Conservation (phyloP, 805 yeast species). For the Candida nitratophila region DNA sequence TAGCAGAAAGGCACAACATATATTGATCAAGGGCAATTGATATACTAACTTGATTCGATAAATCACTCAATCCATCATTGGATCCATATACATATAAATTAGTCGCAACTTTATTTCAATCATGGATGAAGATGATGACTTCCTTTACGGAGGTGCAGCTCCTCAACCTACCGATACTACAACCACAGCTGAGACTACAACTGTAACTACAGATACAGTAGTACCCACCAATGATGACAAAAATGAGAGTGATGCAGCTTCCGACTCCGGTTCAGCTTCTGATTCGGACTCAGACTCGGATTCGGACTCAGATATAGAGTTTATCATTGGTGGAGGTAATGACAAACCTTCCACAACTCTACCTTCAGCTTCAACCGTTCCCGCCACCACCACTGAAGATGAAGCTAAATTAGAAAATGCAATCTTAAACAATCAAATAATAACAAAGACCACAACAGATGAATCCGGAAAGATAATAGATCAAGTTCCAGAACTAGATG, state of each 20-base stretch:
- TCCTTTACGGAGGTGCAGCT: constrained; percentile 55
- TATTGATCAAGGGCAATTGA: too few relatives aligned
- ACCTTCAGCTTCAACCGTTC: constrained; percentile 8
- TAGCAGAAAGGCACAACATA: too few relatives aligned
- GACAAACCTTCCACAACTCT: constrained; percentile 5
- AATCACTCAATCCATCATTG: too few relatives aligned
- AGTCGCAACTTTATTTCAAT: neutral
- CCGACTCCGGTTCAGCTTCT: constrained; percentile 9
- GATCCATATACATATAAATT: too few relatives aligned
- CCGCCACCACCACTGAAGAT: constrained; percentile 7
- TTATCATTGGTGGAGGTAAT: constrained; percentile 50
- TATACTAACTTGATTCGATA: too few relatives aligned
- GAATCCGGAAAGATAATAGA: constrained; percentile 37
- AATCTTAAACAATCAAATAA: constrained; percentile 5
- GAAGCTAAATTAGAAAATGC: constrained; percentile 8
- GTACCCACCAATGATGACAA: constrained; percentile 10
- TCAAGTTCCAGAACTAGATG: constrained; percentile 66
- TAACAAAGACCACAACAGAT: constrained; percentile 21
- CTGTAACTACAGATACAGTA: constrained; percentile 14
- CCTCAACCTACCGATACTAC: too few relatives aligned
- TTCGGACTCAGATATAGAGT: constrained; percentile 61
- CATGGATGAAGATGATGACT: constrained; percentile 66
- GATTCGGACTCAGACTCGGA: constrained; percentile 38
- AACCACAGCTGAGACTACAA: constrained; percentile 11
- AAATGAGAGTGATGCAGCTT: constrained; percentile 13